phyloP scores from a whole-genome alignment of 352 stramenopile genomes.

The Phytophthora cryptogea region DNA sequence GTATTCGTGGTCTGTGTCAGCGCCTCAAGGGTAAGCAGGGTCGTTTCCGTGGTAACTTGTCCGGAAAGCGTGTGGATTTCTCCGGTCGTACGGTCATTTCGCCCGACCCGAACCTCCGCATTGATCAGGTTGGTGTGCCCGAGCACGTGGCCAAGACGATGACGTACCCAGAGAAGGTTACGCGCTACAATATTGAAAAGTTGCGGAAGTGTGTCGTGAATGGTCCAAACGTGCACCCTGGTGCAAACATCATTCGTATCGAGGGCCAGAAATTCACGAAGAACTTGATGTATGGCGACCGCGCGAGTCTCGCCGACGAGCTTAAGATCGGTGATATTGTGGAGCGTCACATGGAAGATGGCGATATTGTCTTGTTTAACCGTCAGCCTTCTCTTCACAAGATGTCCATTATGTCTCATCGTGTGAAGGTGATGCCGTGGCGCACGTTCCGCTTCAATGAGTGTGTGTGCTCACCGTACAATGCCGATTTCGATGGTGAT shows the following conservation, averaged over 20 bases:
- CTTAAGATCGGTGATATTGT: conserved; percentile 98
- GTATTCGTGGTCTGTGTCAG: conserved; percentile 97
- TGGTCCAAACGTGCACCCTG: conserved; percentile 95
- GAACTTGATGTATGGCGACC: conserved; percentile 95
- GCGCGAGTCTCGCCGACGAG: conserved; percentile 92
- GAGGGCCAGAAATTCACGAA: conserved; percentile 88
- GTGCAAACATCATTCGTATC: conserved; percentile 94
- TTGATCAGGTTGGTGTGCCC: conserved; percentile 96
- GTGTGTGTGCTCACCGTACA: conserved; percentile 99
- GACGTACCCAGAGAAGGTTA: conserved; percentile 98
- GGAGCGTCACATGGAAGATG: conserved; percentile 99
- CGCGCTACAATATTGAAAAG: conserved; percentile 98
- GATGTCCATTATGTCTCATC: conserved; percentile 98
- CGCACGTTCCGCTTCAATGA: conserved; percentile 99
- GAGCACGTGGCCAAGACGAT: conserved; percentile 97
- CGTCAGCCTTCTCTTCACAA: conserved; percentile 99
- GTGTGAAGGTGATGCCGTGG: conserved; percentile 95
- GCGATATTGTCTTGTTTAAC: conserved; percentile 99
- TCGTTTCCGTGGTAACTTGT: conserved; percentile 99
- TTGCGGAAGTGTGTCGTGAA: conserved; percentile 95
- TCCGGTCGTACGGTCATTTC: conserved; percentile 99
- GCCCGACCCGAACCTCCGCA: conserved; percentile 97
- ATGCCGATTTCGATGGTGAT: conserved; percentile 99
- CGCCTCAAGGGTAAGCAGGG: conserved; percentile 98
- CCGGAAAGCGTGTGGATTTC: conserved; percentile 99